A percentile compares a stretch with the other conserved stretches of the same genome.
These are phyloP conservation scores for Ambrosiella cleistominuta DNA, from an alignment of 2,329 filamentous ascomycete species.

Conservation along the genomic window DNA sequence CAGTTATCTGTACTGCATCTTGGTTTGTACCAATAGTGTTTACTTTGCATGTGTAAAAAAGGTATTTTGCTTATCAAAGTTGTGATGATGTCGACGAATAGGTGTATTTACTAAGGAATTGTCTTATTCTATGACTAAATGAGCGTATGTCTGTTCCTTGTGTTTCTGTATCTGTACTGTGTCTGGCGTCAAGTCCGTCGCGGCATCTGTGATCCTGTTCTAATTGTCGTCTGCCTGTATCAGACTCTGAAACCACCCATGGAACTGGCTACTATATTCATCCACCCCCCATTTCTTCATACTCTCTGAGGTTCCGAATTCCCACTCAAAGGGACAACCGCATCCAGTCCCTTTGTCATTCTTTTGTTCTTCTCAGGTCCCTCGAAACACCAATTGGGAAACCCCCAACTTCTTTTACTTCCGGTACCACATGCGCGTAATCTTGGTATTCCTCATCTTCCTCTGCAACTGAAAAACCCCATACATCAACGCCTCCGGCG, in stretches of 20 bases:
- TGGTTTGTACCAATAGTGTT: not conserved
- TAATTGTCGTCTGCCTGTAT: not conserved
- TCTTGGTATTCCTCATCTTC: slow-evolving; percentile 49
- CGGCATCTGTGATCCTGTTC: not conserved
- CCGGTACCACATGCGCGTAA: slow-evolving; percentile 40
- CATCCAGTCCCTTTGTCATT: too few relatives aligned
- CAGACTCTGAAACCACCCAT: not conserved
- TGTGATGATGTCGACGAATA: not conserved
- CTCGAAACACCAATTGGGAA: not conserved
- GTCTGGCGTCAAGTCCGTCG: not conserved
- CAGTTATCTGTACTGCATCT: not conserved
- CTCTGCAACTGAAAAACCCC: slow-evolving; percentile 57
- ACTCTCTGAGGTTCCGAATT: too few relatives aligned
- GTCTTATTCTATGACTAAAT: not conserved
- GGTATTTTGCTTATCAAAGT: too few relatives aligned
- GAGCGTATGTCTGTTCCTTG: not conserved
- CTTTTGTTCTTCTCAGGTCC: too few relatives aligned
- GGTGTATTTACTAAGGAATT: not conserved
- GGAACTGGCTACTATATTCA: too few relatives aligned
- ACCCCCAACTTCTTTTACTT: slow-evolving; percentile 23
- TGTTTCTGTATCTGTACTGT: slow-evolving; percentile 1
- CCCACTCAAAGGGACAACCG: too few relatives aligned
- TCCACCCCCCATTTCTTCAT: too few relatives aligned
- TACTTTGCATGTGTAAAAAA: not conserved
- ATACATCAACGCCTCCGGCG: slow-evolving; percentile 45